Conservation (phyloP, 2,329 filamentous ascomycete genomes). For the Fusarium sarcochroum region DNA sequence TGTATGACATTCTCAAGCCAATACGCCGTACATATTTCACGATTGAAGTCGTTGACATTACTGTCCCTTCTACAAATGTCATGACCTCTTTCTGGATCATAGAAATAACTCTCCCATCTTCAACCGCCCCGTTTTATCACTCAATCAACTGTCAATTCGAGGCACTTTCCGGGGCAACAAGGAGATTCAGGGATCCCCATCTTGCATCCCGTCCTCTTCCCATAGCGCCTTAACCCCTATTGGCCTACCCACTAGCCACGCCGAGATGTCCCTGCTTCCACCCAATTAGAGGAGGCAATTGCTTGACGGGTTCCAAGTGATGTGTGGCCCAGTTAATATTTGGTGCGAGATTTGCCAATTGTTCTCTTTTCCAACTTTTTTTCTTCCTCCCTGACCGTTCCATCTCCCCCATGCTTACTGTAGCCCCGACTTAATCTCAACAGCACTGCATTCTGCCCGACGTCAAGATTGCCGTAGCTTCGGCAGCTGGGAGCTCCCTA, state of each 20-base stretch:
- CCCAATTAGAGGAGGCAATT: slow-evolving; percentile 34
- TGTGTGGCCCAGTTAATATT: slow-evolving; percentile 10
- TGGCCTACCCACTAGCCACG: slow-evolving; percentile 10
- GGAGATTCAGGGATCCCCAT: slow-evolving; percentile 23
- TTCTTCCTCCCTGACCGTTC: background rate
- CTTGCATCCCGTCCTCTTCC: slow-evolving; percentile 24
- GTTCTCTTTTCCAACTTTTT: slow-evolving; percentile 23
- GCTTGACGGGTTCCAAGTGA: background rate
- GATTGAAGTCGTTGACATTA: background rate
- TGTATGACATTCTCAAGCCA: background rate
- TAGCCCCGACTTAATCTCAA: slow-evolving; percentile 12
- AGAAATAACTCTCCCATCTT: background rate
- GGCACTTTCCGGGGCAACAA: slow-evolving; percentile 27
- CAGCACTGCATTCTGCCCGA: slow-evolving; percentile 1
- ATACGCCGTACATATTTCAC: background rate
- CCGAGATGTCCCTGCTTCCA: background rate
- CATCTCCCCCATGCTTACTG: slow-evolving; percentile 9
- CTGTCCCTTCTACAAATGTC: no score
- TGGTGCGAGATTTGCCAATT: slow-evolving; percentile 27
- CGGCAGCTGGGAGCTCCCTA: background rate
- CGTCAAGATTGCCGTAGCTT: slow-evolving; percentile 5
- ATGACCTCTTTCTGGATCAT: background rate
- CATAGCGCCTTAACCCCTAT: slow-evolving; percentile 5
- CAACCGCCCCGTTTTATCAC: background rate
- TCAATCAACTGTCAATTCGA: slow-evolving; percentile 12